Base-by-base conservation (phyloP, 2,329 filamentous ascomycete genomes). In the Paraphoma sp. region DNA sequence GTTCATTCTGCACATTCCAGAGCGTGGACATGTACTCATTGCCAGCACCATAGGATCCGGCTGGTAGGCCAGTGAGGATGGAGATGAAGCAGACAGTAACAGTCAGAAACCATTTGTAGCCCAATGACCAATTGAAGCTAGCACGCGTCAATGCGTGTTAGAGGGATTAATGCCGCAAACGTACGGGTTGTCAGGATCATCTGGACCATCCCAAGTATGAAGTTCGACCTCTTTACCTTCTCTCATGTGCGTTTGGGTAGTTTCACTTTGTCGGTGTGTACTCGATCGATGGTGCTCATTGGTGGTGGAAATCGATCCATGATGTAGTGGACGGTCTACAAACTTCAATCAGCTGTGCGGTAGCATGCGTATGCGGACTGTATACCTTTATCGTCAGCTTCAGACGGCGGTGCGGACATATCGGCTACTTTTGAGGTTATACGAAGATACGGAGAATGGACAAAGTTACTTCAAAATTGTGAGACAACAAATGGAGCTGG, bases 71-170 rank as follows among this genome's bases (percentile, higher is more conserved):
- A 0, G 78, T 79, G 5, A 80, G 54, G 47, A 80, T 78, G 3
- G 78, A 80, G 12, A 80, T 77, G 56, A 79, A 78, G 52, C 78
- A 80, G 1, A 79, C 66, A 0, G 77, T 79, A 10, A 79, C 55
- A 3, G 78, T 79, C 28, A 79, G 54, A 11, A 76, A 43, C 76
- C 76, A 79, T 70, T 79, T 79, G 54, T 78, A 78, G 6, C 53
- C 67, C 1, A 59, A 57, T 23, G 74, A 75, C 77, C 77, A 79
- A 36, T 79, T 79, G 69, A 79, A 79, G 10, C 75, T 77, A 42
- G 6, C 11, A 6, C 8, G 33, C 10, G 38, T 2, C 30, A 45
- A 31, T 31, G 1, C 17, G 17, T 7, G 7, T 30, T 33, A 29
- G 23, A 9, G 9, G 17, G 3, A n/a, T 11, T 2, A 16, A 28